Percentiles rank a stretch among this genome's conserved stretches.
Evolutionary conservation across 75 land plant genomes (phyloP).

Genomic region (Picea sitchensis): DNA sequence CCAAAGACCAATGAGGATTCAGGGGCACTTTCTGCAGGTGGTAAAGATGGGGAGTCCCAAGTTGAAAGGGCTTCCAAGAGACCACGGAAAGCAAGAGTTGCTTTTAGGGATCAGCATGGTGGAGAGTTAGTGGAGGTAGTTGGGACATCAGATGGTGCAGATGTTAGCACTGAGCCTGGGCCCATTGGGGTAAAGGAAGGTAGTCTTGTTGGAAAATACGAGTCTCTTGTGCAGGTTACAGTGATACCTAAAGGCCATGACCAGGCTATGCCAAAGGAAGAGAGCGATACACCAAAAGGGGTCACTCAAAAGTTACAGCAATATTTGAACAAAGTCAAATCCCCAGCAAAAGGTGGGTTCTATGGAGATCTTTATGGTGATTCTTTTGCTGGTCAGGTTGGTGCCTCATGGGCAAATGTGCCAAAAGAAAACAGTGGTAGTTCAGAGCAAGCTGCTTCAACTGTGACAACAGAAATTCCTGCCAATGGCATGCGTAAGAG

Average conservation of each 20-base stretch:
- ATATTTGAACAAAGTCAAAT: constrained; percentile 79
- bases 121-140: constrained; percentile 88
- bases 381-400: constrained; percentile 59
- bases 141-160: constrained; percentile 94
- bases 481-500: constrained; percentile 7
- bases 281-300: constrained; percentile 31
- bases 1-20: constrained; percentile 6
- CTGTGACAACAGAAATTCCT: constrained; percentile 14
- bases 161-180: constrained; percentile 93
- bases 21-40: constrained; percentile 1
- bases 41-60: constrained; percentile 17
- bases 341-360: constrained; percentile 61
- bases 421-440: constrained; percentile 20
- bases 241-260: constrained; percentile 93
- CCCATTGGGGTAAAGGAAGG: constrained; percentile 97
- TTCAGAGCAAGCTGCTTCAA: constrained; percentile 17
- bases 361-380: constrained; percentile 96
- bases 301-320: constrained; percentile 83
- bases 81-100: constrained; percentile 50
- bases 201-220: constrained; percentile 95
- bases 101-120: constrained; percentile 83
- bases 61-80: constrained; percentile 57
- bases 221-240: constrained; percentile 85
- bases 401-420: constrained; percentile 83
- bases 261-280: constrained; percentile 29